Conservation (phyloP, 352 stramenopile genomes). For the Phytophthora crassamura region DNA sequence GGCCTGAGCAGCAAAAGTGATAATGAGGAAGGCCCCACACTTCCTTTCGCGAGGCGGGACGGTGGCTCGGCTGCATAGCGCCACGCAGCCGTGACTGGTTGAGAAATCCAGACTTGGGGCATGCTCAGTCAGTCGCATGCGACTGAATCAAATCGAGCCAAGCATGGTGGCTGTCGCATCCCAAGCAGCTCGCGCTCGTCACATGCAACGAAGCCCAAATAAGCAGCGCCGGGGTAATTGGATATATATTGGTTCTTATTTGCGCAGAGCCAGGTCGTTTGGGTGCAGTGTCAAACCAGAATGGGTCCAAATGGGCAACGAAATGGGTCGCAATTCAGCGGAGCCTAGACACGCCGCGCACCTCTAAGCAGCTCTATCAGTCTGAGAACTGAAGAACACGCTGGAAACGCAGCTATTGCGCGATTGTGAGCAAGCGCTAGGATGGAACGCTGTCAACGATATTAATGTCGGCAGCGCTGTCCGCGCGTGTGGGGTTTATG, state of each 20-base stretch:
- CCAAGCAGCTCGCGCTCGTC: slow-evolving; percentile 26
- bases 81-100: slow-evolving; percentile 24
- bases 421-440: slow-evolving; percentile 1
- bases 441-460: background rate
- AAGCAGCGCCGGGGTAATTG: background rate
- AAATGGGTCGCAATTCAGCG: too few species aligned
- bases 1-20: slow-evolving; percentile 18
- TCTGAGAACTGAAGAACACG: slow-evolving; percentile 29
- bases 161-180: slow-evolving; percentile 16
- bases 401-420: slow-evolving; percentile 26
- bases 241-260: background rate
- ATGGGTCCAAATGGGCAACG: too few species aligned
- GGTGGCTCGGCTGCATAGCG: slow-evolving; percentile 14
- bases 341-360: too few species aligned
- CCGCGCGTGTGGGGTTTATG: slow-evolving; percentile 8
- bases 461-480: slow-evolving; percentile 6
- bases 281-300: too few species aligned
- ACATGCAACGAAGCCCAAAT: slow-evolving; percentile 1
- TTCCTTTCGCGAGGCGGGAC: slow-evolving; percentile 10
- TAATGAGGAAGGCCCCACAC: slow-evolving; percentile 14
- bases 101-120: slow-evolving; percentile 16
- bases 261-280: too few species aligned
- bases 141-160: slow-evolving; percentile 1
- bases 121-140: background rate
- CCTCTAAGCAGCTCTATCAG: too few species aligned